Percentiles rank a stretch among this genome's conserved stretches.
Conservation (phyloP, 192 early-diverging fungal species). For the Chytriomyces confervae region DNA sequence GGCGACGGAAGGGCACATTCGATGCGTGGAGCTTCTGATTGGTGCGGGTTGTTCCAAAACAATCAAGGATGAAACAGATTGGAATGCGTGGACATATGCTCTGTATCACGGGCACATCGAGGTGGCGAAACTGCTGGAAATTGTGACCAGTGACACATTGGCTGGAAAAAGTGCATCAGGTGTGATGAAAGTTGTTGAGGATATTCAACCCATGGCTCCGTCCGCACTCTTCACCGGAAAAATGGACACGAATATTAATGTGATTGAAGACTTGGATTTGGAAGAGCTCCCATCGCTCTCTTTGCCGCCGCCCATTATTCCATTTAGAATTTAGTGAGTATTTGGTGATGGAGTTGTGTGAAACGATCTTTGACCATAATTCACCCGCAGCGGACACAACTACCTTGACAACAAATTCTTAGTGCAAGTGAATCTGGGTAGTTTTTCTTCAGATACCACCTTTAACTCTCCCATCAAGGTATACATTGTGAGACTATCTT, state of each 20-base stretch:
- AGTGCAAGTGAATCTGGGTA: slow-evolving; percentile 72
- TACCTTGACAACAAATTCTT: slow-evolving; percentile 91
- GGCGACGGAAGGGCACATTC: slow-evolving; percentile 85
- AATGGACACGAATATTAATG: slow-evolving; percentile 34
- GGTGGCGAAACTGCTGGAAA: slow-evolving; percentile 50
- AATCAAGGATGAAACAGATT: slow-evolving; percentile 81
- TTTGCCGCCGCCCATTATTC: slow-evolving; percentile 96
- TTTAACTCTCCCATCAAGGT: slow-evolving; percentile 45
- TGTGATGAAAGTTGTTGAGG: slow-evolving; percentile 19
- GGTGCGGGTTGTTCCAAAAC: slow-evolving; percentile 77
- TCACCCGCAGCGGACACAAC: slow-evolving; percentile 79
- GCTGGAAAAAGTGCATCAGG: slow-evolving; percentile 3
- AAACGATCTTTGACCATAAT: not conserved
- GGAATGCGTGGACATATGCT: slow-evolving; percentile 85
- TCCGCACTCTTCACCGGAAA: slow-evolving; percentile 48
- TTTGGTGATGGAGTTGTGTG: slow-evolving; percentile 4
- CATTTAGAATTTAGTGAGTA: slow-evolving; percentile 88
- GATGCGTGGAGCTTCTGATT: slow-evolving; percentile 80
- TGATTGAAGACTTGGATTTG: slow-evolving; percentile 73
- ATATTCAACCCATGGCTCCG: slow-evolving; percentile 56
- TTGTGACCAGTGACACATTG: not conserved
- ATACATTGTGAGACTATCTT: not conserved
- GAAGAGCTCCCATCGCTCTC: slow-evolving; percentile 92
- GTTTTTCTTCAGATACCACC: slow-evolving; percentile 15
- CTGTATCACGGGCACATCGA: slow-evolving; percentile 60